These are phyloP conservation scores for Lichtheimia corymbifera DNA, from an alignment of 371 early-diverging fungal species.

Conservation along the genomic window DNA sequence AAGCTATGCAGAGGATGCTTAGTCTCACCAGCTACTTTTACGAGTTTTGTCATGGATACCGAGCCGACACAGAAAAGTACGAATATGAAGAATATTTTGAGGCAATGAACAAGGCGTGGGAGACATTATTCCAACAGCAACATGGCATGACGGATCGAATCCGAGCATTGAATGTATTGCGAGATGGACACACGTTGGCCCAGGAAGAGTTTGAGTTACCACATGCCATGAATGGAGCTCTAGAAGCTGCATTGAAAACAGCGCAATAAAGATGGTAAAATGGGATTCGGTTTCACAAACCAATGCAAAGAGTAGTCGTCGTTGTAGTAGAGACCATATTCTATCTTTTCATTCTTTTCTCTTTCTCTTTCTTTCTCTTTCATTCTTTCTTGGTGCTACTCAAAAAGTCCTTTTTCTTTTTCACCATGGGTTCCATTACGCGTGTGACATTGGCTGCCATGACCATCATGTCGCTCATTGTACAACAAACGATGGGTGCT, in stretches of 20 bases:
- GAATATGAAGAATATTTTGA: slow-evolving; percentile 33
- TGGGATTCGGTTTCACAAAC: too few relatives aligned
- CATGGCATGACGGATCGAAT: slow-evolving; percentile 33
- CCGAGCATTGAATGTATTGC: slow-evolving; percentile 29
- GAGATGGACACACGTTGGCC: slow-evolving; percentile 38
- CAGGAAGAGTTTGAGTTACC: slow-evolving; percentile 16
- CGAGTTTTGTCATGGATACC: slow-evolving; percentile 34
- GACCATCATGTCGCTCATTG: too few relatives aligned
- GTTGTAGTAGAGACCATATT: too few relatives aligned
- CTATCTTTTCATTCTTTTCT: too few relatives aligned
- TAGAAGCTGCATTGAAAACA: slow-evolving; percentile 10
- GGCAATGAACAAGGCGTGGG: slow-evolving; percentile 37
- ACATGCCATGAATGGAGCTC: slow-evolving; percentile 18
- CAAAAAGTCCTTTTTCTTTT: too few relatives aligned
- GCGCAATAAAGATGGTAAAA: neutral
- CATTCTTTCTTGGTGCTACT: too few relatives aligned
- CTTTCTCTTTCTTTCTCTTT: too few relatives aligned
- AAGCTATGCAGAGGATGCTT: slow-evolving; percentile 30
- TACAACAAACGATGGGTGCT: too few relatives aligned
- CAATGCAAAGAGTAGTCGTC: too few relatives aligned
- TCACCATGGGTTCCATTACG: too few relatives aligned
- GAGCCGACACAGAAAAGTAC: slow-evolving; percentile 27
- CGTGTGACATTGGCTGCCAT: too few relatives aligned
- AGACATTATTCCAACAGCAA: slow-evolving; percentile 13
- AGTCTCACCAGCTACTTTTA: slow-evolving; percentile 36